These are phyloP conservation scores for Pisolithus microcarpus DNA, from an alignment of 768 basidiomycete genomes.

Conservation along the genomic window DNA sequence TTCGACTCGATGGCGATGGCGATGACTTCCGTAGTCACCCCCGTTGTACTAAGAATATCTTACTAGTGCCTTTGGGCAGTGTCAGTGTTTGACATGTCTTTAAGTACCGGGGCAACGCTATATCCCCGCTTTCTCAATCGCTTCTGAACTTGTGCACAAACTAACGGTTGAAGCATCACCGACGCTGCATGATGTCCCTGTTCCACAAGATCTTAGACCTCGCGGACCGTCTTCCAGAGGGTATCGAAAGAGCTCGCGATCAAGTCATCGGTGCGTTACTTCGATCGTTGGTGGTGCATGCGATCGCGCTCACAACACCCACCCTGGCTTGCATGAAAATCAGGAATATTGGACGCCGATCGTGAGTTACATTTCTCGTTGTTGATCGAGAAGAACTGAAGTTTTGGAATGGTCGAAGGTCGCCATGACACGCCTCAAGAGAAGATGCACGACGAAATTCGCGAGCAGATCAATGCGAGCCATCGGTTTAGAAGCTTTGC, in stretches of 20 bases:
- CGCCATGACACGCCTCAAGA: constrained; percentile 77
- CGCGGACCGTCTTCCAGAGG: constrained; percentile 33
- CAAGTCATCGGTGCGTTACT: constrained; percentile 30
- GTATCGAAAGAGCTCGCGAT: constrained; percentile 29
- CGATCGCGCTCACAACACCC: background rate
- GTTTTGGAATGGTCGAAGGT: constrained; percentile 18
- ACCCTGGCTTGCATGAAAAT: background rate
- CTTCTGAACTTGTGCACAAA: too few relatives aligned
- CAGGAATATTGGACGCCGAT: constrained; percentile 29
- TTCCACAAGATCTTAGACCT: constrained; percentile 30
- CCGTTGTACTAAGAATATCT: too few relatives aligned
- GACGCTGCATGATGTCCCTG: constrained; percentile 31
- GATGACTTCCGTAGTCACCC: too few relatives aligned
- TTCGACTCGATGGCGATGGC: too few relatives aligned
- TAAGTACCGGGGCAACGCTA: too few relatives aligned
- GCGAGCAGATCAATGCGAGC: constrained; percentile 63
- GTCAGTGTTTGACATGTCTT: too few relatives aligned
- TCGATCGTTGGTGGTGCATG: background rate
- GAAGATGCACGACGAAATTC: constrained; percentile 58
- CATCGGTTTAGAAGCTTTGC: constrained; percentile 91
- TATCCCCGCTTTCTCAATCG: too few relatives aligned
- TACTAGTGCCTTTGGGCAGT: too few relatives aligned
- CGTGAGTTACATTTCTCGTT: constrained; percentile 11
- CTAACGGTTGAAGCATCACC: too few relatives aligned
- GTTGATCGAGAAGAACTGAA: too few relatives aligned